Base-by-base conservation (phyloP, 2,329 filamentous ascomycete species). In the Botryotinia calthae region DNA sequence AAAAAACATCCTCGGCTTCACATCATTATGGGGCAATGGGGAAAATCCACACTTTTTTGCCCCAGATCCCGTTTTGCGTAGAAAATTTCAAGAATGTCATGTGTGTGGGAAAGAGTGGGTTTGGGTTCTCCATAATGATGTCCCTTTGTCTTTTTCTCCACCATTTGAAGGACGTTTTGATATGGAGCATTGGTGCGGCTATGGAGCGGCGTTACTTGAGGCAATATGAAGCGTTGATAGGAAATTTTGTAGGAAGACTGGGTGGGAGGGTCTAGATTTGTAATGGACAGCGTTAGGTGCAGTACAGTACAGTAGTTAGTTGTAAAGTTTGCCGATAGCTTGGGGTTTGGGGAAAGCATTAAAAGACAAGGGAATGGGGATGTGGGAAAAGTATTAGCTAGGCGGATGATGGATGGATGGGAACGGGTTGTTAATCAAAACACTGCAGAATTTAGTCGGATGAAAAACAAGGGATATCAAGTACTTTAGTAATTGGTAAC, bases 41-140 rank as follows among this genome's bases (percentile, higher is more conserved):
- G 51, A 56, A 63, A 63, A 42, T 63, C 37, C 61, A 63, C 37
- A 5, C 14, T 16, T 28, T 63, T 62, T 63, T 63, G 61, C 61
- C 61, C 61, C 61, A 63, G 61, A 63, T 44, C 61, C 61, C 61
- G 37, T 44, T 44, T 63, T 40, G 61, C 61, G 61, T 63, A 6
- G 37, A 63, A 63, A 63, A n/a, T 63, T 63, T 63, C 22, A 42
- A n/a, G 61, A 63, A 42, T 63, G 61, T 63, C 61, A 63, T 63
- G 61, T 63, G 59, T 42, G 37, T 63, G 61, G 61, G 37, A 63
- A 63, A 44, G 61, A 63, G 61, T 63, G 61, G 61, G 40, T 44
- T 62, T 44, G 59, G 59, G 25, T 42, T 63, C 61, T 63, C 61
- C 61, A 44, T 63, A 12, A 62, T 62, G 37, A 62, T 62, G 59